Evolutionary conservation across 2,329 filamentous ascomycete species (phyloP).

Genomic region (Colletotrichum tamarilloi): DNA sequence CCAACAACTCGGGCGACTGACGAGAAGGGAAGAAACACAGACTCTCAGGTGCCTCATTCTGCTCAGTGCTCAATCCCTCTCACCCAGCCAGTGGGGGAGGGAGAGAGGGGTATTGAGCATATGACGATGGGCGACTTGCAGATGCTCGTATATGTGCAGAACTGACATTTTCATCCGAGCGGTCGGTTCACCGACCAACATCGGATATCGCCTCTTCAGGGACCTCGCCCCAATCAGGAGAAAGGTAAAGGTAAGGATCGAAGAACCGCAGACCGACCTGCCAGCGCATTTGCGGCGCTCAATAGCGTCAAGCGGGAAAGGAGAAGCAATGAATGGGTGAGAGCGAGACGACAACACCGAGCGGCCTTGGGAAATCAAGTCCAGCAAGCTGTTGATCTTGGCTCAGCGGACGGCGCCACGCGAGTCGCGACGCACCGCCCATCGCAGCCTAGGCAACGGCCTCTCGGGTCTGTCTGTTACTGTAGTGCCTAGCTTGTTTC

Average conservation of each 20-base stretch:
- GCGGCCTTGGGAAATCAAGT: neutral
- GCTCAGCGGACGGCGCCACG: neutral
- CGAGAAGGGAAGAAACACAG: neutral
- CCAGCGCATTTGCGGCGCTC: conserved; percentile 28
- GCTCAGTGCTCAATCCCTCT: neutral
- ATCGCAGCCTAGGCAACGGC: conserved; percentile 18
- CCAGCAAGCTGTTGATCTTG: neutral
- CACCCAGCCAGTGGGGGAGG: neutral
- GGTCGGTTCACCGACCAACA: neutral
- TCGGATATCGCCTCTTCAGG: conserved; percentile 8
- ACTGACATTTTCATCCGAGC: conserved; percentile 26
- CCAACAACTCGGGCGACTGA: neutral
- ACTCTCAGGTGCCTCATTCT: neutral
- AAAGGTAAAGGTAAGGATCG: neutral
- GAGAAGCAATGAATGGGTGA: neutral
- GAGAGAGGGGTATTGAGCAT: neutral
- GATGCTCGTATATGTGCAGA: conserved; percentile 16
- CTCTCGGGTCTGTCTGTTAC: neutral
- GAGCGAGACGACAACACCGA: conserved; percentile 12
- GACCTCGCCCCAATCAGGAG: neutral
- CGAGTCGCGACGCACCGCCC: neutral
- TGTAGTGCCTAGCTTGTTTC: neutral
- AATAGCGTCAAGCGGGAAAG: conserved; percentile 9
- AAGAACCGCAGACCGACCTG: neutral
- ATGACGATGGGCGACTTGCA: neutral